Conservation (phyloP, 1,139 yeast species). For the Torulaspora pretoriensis region DNA sequence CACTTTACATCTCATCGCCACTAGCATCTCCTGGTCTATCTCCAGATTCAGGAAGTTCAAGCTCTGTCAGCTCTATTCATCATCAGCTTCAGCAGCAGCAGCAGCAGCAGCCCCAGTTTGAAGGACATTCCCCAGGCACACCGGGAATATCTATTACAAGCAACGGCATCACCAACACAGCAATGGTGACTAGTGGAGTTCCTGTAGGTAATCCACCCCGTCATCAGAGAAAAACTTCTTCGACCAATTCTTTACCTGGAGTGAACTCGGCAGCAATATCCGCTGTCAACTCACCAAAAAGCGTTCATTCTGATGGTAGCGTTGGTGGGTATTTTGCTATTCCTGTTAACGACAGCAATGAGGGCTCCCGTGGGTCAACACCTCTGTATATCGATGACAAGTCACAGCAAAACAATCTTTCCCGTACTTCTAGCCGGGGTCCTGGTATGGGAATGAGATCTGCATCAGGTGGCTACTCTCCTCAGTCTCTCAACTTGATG, state of each 20-base stretch:
- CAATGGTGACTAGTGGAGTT: constrained; percentile 10
- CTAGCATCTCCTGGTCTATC: constrained; percentile 14
- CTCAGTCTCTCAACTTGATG: constrained; percentile 6
- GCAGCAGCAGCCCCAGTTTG: neutral
- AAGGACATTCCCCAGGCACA: neutral
- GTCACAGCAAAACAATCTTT: constrained; percentile 11
- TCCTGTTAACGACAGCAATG: constrained; percentile 24
- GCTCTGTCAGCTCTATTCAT: constrained; percentile 8
- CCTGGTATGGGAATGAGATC: constrained; percentile 12
- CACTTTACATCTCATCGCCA: constrained; percentile 12
- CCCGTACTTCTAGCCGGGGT: constrained; percentile 17
- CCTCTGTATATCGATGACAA: constrained; percentile 16
- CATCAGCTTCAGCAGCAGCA: constrained; percentile 9
- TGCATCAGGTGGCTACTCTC: constrained; percentile 12
- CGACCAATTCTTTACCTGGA: constrained; percentile 16
- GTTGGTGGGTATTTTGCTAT: constrained; percentile 37
- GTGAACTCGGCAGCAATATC: constrained; percentile 13
- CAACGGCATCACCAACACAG: constrained; percentile 18
- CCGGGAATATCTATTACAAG: constrained; percentile 17
- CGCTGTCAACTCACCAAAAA: constrained; percentile 27
- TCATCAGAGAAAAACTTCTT: constrained; percentile 22
- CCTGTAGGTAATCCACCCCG: constrained; percentile 10
- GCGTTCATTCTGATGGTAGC: constrained; percentile 29
- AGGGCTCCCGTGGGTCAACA: constrained; percentile 19
- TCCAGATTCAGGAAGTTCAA: constrained; percentile 13